phyloP scores from a whole-genome alignment of 2,329 filamentous ascomycete species.

The Exophiala bonariae region DNA sequence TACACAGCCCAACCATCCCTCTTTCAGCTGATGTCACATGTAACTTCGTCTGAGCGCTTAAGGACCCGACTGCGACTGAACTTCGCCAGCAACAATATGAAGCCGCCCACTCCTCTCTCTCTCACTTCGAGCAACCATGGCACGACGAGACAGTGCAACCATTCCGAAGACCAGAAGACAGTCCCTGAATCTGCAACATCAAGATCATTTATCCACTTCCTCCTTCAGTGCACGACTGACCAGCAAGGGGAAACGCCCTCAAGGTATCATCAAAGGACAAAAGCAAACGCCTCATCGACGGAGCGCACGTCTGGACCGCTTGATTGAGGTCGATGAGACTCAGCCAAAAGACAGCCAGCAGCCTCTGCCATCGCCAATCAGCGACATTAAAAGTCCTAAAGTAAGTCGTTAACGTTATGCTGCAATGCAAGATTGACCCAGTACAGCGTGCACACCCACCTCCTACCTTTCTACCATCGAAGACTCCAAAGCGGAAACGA shows the following conservation, averaged over 20 bases:
- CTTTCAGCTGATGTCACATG: background rate
- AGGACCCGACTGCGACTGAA: background rate
- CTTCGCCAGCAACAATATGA: background rate
- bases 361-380: conserved; percentile 3
- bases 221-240: background rate
- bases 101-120: background rate
- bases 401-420: background rate
- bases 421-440: background rate
- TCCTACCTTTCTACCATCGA: conserved; percentile 1
- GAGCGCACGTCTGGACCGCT: conserved; percentile 4
- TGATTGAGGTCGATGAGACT: background rate
- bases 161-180: background rate
- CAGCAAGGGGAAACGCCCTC: conserved; percentile 1
- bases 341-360: background rate
- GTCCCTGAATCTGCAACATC: background rate
- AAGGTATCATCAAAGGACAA: conserved; percentile 2
- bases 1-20: background rate
- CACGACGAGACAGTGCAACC: conserved; percentile 1
- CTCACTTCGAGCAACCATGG: conserved; percentile 3
- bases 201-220: conserved; percentile 5
- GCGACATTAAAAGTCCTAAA: conserved; percentile 4
- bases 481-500: conserved; percentile 4
- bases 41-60: background rate
- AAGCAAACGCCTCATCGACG: conserved; percentile 2
- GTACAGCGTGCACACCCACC: conserved; percentile 1